A percentile compares a stretch with the other conserved stretches of the same genome.
These are phyloP conservation scores for Cucumis melo DNA, from an alignment of 306 rosid genomes.

Conservation along the genomic window DNA sequence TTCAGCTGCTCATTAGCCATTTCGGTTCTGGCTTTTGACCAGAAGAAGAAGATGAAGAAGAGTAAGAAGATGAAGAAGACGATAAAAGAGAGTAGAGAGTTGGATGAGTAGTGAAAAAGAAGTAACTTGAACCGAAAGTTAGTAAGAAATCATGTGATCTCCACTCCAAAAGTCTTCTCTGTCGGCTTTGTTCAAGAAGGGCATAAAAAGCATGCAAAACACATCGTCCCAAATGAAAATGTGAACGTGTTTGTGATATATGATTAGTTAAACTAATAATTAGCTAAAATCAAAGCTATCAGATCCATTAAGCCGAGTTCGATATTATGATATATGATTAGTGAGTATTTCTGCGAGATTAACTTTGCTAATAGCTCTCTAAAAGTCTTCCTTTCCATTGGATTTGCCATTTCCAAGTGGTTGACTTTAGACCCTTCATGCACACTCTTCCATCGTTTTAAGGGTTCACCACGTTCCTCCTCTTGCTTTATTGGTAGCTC, in stretches of 20 bases:
- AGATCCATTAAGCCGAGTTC: not conserved
- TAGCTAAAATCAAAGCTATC: not conserved
- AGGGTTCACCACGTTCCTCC: not conserved
- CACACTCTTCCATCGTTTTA: not conserved
- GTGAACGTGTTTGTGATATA: not conserved
- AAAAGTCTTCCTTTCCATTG: not conserved
- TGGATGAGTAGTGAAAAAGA: not conserved
- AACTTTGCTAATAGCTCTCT: not conserved
- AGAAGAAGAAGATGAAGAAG: not conserved
- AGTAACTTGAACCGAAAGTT: not conserved
- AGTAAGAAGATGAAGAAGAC: not conserved
- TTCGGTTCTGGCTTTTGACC: slow-evolving; percentile 11
- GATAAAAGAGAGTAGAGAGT: not conserved
- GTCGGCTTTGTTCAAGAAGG: not conserved
- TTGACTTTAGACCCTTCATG: not conserved
- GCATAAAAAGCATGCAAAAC: not conserved
- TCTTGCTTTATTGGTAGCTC: not conserved
- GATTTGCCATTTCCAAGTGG: not conserved
- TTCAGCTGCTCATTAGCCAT: not conserved
- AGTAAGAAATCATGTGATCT: not conserved
- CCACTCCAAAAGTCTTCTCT: not conserved
- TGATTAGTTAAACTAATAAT: too few relatives aligned
- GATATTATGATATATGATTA: not conserved
- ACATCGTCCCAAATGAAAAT: not conserved
- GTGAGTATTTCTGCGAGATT: not conserved